Percentiles rank a stretch among this genome's conserved stretches.
Evolutionary conservation across 345 rosid genomes (phyloP).

Genomic region (Gossypium australe): DNA sequence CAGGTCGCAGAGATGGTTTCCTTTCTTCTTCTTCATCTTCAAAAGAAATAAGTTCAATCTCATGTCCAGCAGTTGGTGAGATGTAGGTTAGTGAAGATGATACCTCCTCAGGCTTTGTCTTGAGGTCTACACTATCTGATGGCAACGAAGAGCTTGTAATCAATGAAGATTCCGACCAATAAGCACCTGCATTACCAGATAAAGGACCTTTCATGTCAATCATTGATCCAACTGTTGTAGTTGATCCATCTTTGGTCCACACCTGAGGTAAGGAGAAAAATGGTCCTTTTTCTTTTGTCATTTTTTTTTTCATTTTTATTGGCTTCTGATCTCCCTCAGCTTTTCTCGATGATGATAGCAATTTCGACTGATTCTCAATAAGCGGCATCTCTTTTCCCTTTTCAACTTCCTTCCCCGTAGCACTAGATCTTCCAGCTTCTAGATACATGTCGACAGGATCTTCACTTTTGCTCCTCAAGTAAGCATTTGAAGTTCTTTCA

Average conservation of each 20-base stretch:
- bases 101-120: background rate
- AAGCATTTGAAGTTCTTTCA: background rate
- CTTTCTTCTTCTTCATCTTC: background rate
- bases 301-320: too few species aligned
- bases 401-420: background rate
- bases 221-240: background rate
- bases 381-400: background rate
- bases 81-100: background rate
- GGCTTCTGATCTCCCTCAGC: background rate
- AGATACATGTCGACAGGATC: background rate
- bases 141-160: background rate
- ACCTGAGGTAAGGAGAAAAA: background rate
- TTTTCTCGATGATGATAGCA: background rate
- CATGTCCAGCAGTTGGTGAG: background rate
- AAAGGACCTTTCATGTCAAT: background rate
- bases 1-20: background rate
- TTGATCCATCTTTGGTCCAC: background rate
- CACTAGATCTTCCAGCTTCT: background rate
- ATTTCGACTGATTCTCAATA: background rate
- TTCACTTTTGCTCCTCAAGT: background rate
- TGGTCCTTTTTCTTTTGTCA: too few species aligned
- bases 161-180: background rate
- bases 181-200: background rate
- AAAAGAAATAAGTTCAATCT: conserved; percentile 5
- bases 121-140: background rate